A percentile compares a stretch with the other conserved stretches of the same genome.
These are phyloP conservation scores for Cinchona pubescens DNA, from an alignment of 257 asterid species.

Conservation along the genomic window DNA sequence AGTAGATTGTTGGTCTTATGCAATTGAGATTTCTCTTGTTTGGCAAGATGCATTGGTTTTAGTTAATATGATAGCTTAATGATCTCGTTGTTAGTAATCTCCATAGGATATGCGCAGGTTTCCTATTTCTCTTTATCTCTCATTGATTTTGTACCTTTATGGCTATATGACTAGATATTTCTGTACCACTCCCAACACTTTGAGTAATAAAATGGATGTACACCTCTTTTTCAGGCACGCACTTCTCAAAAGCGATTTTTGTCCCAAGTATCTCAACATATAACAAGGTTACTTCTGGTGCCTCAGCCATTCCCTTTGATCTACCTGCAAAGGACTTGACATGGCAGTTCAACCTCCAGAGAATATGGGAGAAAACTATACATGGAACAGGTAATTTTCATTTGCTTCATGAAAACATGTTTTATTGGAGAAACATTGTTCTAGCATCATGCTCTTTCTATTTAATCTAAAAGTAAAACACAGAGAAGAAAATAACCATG, in stretches of 20 bases:
- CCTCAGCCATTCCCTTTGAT: conserved; percentile 53
- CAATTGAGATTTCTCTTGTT: background rate
- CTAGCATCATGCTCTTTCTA: background rate
- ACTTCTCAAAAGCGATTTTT: conserved; percentile 72
- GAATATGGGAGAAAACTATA: conserved; percentile 64
- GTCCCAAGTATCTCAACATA: conserved; percentile 77
- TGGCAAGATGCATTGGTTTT: background rate
- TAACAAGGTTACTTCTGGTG: conserved; percentile 76
- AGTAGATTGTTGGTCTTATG: background rate
- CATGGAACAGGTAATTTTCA: conserved; percentile 64
- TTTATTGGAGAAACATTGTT: too few species aligned
- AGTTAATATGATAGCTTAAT: background rate
- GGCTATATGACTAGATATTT: background rate
- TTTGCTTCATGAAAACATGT: background rate
- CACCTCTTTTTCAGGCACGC: conserved; percentile 48
- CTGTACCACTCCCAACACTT: background rate
- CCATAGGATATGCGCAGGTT: background rate
- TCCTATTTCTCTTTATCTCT: background rate
- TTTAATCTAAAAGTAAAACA: background rate
- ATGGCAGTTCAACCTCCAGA: conserved; percentile 82
- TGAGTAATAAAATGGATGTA: background rate
- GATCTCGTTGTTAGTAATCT: background rate
- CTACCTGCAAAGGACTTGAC: conserved; percentile 58
- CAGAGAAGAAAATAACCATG: too few species aligned
- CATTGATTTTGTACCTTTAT: background rate